These are phyloP conservation scores for Amphirosellinia nigrospora DNA, from an alignment of 495 filamentous ascomycete species.

Conservation along the genomic window DNA sequence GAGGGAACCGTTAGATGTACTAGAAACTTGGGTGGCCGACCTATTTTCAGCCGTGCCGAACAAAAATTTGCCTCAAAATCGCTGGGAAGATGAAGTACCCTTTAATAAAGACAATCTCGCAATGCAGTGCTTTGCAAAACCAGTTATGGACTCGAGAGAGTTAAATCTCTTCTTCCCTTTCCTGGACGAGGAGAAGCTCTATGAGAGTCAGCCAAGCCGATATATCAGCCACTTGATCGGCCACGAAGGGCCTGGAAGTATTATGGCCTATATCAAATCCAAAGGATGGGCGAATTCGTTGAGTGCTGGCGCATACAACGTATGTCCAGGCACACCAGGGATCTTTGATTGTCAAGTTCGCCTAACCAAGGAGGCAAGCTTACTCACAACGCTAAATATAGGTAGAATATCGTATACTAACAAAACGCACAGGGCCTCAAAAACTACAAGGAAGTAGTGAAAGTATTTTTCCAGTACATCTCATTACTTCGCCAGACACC, in stretches of 20 bases:
- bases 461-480: conserved; percentile 93
- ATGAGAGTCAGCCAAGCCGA: conserved; percentile 81
- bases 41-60: conserved; percentile 84
- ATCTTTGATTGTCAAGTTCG: conserved; percentile 82
- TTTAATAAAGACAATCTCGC: conserved; percentile 71
- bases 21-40: conserved; percentile 88
- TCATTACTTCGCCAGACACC: conserved; percentile 80
- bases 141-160: conserved; percentile 89
- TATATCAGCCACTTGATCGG: conserved; percentile 95
- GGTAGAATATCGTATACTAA: background rate
- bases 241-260: conserved; percentile 95
- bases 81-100: conserved; percentile 78
- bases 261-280: conserved; percentile 91
- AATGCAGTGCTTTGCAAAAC: conserved; percentile 90
- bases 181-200: conserved; percentile 83
- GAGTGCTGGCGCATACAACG: conserved; percentile 73
- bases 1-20: conserved; percentile 82
- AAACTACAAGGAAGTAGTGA: conserved; percentile 84
- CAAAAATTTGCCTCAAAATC: conserved; percentile 79
- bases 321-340: conserved; percentile 80
- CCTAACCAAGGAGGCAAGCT: conserved; percentile 77
- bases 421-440: conserved; percentile 57
- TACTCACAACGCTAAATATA: background rate
- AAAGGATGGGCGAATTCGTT: conserved; percentile 95
- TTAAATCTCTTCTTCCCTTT: conserved; percentile 90